phyloP scores from a whole-genome alignment of 495 filamentous ascomycete genomes.

The Jackrogersella multiformis region DNA sequence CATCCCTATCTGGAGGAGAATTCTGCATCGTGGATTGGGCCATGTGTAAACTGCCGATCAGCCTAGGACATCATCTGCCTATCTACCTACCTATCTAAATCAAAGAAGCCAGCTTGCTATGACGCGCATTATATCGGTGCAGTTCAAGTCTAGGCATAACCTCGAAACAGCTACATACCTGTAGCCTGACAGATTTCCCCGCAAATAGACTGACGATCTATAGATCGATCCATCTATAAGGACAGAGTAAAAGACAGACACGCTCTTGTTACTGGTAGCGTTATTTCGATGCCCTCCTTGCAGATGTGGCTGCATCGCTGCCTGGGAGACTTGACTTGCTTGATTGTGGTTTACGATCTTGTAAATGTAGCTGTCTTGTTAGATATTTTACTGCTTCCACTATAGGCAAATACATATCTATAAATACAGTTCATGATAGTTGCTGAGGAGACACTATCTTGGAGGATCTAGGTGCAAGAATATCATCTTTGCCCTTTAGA shows the following conservation, averaged over 20 bases:
- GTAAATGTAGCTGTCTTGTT: background rate
- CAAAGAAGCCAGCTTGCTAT: no score
- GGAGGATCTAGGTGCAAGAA: no score
- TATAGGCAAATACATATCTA: no score
- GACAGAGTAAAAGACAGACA: background rate
- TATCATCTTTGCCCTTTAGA: background rate
- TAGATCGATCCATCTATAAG: background rate
- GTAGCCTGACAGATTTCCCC: no score
- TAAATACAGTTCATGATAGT: no score
- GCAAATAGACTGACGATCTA: background rate
- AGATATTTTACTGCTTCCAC: no score
- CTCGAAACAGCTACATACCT: no score
- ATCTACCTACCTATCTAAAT: background rate
- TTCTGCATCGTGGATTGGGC: constrained; percentile 1
- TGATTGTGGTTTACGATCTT: constrained; percentile 1
- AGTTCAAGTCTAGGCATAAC: no score
- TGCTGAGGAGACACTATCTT: no score
- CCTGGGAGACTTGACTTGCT: background rate
- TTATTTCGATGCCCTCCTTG: constrained; percentile 5
- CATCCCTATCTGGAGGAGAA: background rate
- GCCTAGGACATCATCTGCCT: background rate
- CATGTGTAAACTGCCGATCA: constrained; percentile 2
- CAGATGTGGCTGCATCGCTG: constrained; percentile 6
- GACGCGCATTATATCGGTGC: no score
- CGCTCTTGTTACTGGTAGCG: background rate